Base-by-base conservation (phyloP, 2,329 filamentous ascomycete genomes). In the Helotiales sp. region DNA sequence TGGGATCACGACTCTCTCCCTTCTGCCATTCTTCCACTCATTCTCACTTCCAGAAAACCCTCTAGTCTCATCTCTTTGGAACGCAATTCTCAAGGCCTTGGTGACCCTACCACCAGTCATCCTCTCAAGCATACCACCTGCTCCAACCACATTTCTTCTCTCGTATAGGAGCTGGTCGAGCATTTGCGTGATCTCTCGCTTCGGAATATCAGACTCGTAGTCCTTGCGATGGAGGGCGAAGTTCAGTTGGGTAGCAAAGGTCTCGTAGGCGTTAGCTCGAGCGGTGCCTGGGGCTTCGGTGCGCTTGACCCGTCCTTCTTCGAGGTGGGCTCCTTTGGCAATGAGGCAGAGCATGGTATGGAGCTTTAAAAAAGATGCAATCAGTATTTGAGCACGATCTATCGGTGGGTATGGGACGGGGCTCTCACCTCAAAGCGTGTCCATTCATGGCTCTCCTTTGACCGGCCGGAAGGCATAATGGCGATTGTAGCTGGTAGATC, bases 191-290 rank as follows among this genome's bases (percentile, higher is more conserved):
- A 75, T 61, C 24, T 72, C 67, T 2, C 60, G 55, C 9, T 65
- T 57, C 12, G 54, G 34, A 38, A 69, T 66, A 15, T 67, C 65
- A 13, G 65, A 31, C 2, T 54, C 33, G 48, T 62, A 65, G 44
- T 62, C 47, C 19, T 55, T 48, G 9, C 62, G 56, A 51, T 71
- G 63, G 17, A 72, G 57, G 7, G 67, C 63, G 31, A 64, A 38
- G 51, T 74, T 74, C 38, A 74, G 59, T 44, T 63, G 57, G 1
- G 66, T 66, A 13, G 68, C 65, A 52, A 74, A 67, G 29, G 60
- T 57, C 12, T 65, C 51, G 46, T 67, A 60, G 27, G 63, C 59
- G 17, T 59, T 55, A 17, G 27, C 15, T 13, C 33, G 44, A 3
- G 61, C 33, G 0, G 47, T 15, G 29, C 40, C 46, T 4, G 34